Percentiles rank a stretch among this genome's conserved stretches.
Evolutionary conservation across 73 alveolate species (phyloP).

Genomic region (Blepharisma stoltei): DNA sequence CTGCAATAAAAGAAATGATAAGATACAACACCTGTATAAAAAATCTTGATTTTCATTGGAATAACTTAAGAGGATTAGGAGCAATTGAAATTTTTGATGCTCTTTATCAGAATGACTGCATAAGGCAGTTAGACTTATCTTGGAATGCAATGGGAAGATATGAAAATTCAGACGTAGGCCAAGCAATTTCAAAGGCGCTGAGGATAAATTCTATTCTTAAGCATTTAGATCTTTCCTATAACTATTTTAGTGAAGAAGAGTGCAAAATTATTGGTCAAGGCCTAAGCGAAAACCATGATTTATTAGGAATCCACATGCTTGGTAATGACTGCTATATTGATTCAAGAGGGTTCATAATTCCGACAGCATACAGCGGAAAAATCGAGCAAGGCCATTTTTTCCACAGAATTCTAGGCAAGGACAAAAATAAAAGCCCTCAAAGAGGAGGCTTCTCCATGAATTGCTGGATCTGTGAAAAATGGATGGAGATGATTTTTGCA

Average conservation of each 20-base stretch:
- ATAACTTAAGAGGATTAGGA: conserved; percentile 52
- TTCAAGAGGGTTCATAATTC: conserved; percentile 67
- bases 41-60: conserved; percentile 55
- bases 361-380: conserved; percentile 8
- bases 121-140: not conserved
- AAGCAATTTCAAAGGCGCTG: conserved; percentile 42
- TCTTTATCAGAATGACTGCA: not conserved
- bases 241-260: conserved; percentile 52
- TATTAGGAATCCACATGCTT: conserved; percentile 79
- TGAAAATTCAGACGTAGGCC: not conserved
- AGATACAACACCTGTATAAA: conserved; percentile 25
- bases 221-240: conserved; percentile 79
- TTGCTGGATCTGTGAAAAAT: conserved; percentile 25
- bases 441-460: no score
- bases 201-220: conserved; percentile 50
- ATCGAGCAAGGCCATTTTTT: conserved; percentile 24
- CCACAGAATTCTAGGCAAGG: conserved; percentile 15
- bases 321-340: conserved; percentile 81
- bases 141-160: conserved; percentile 26
- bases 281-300: conserved; percentile 66
- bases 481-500: not conserved
- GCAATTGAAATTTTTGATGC: conserved; percentile 28
- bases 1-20: conserved; percentile 6
- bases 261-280: conserved; percentile 55
- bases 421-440: not conserved